A percentile compares a stretch with the other conserved stretches of the same genome.
phyloP scores from a whole-genome alignment of 306 rosid species.

The Sindora glabra region DNA sequence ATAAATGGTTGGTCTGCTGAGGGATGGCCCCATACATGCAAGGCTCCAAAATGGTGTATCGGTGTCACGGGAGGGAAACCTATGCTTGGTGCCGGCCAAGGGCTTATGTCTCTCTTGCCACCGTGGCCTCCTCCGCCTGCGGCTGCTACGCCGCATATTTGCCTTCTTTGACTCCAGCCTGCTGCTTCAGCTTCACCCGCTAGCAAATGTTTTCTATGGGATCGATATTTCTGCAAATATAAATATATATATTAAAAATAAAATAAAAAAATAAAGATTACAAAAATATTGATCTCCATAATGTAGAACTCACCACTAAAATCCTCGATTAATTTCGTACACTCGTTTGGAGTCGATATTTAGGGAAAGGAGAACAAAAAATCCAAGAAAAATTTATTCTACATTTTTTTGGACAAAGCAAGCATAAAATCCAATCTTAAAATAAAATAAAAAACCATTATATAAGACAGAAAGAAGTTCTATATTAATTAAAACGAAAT shows the following conservation, averaged over 20 bases:
- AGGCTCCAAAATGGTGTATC: slow-evolving; percentile 60
- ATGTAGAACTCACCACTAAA: too few relatives aligned
- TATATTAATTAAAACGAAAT: too few relatives aligned
- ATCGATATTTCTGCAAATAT: slow-evolving; percentile 77
- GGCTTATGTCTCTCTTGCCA: slow-evolving; percentile 39
- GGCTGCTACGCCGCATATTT: slow-evolving; percentile 27
- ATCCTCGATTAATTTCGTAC: too few relatives aligned
- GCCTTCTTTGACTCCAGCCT: slow-evolving; percentile 73
- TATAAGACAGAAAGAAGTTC: too few relatives aligned
- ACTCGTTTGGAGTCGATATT: too few relatives aligned
- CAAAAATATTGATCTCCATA: neutral
- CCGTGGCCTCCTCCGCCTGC: slow-evolving; percentile 16
- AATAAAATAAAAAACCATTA: too few relatives aligned
- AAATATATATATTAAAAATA: too few relatives aligned
- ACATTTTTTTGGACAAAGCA: too few relatives aligned
- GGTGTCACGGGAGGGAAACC: slow-evolving; percentile 59
- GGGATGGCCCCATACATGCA: slow-evolving; percentile 98
- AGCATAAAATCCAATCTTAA: too few relatives aligned
- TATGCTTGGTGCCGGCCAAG: slow-evolving; percentile 61
- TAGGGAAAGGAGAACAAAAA: too few relatives aligned
- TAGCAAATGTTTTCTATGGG: slow-evolving; percentile 79
- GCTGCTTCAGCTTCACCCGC: slow-evolving; percentile 98
- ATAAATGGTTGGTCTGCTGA: slow-evolving; percentile 48
- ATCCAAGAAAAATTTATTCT: too few relatives aligned
- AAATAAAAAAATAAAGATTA: too few relatives aligned